Base-by-base conservation (phyloP, 495 filamentous ascomycete species). In the Penicillium coffeae region DNA sequence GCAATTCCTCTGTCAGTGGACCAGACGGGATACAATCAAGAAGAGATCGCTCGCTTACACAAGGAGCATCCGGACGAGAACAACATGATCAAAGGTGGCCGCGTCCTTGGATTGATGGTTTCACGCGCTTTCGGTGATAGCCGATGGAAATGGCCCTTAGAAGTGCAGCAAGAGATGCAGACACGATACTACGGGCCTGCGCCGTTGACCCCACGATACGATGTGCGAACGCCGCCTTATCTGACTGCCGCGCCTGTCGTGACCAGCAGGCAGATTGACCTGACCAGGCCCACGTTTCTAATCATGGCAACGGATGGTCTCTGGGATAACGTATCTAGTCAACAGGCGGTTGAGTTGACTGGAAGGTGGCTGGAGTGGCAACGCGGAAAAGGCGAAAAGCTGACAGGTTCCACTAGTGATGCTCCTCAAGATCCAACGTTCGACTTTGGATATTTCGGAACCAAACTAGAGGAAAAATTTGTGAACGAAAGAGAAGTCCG, bases 281-380 rank as follows among this genome's bases (percentile, higher is more conserved):
- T 69, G 0, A 59, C 54, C 0, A 61, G 61, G 21, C 62, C 66
- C 14, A 77, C 77, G 14, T 86, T 87, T 50, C 39, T 86, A 41
- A 81, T 88, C 43, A 65, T 86, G 56, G 83, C 80, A 14, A 76
- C 73, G 3, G 83, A 87, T 50, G 84, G 84, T 3, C 42, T 87
- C 22, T 88, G 84, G 83, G 81, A 86, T 54, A 60, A 60, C 33
- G 65, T 87, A 27, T 70, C 75, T 8, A 82, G 59, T 52, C 68
- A 79, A 49, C 72, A 87, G 59, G 82, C 77, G 2, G 84, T 87
- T 0, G 62, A 73, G 3, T 60, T 83, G 2, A 77, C 86, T 2
- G 74, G 69, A 16, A 61, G 55, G 41, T 87, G 81, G 82, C 42
- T 82, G 13, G 71, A 76, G 50, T 65, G 47, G 7, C 18, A 50